phyloP scores from a whole-genome alignment of 768 basidiomycete genomes.

The Phylloporus arenicola region DNA sequence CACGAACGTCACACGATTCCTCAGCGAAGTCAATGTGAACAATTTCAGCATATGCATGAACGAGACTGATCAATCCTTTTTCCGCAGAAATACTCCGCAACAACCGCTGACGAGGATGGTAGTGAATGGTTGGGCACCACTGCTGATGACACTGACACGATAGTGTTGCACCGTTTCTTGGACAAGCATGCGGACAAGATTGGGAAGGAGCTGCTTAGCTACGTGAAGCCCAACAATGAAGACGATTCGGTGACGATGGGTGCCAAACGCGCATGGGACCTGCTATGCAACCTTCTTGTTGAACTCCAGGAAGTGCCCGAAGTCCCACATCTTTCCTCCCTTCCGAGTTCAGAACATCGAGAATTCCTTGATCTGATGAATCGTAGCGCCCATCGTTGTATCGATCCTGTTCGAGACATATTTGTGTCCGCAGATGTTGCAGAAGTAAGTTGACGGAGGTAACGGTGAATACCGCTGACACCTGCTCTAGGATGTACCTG shows the following conservation, averaged over 20 bases:
- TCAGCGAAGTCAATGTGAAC: constrained; percentile 69
- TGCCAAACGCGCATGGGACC: constrained; percentile 83
- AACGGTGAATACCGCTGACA: not conserved
- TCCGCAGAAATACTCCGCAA: constrained; percentile 39
- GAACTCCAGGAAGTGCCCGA: constrained; percentile 70
- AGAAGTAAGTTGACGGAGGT: constrained; percentile 32
- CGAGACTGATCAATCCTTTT: not conserved
- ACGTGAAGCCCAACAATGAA: constrained; percentile 54
- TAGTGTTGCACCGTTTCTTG: constrained; percentile 80
- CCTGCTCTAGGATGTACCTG: constrained; percentile 32
- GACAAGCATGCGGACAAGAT: constrained; percentile 83
- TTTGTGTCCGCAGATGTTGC: constrained; percentile 54
- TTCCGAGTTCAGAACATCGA: constrained; percentile 46
- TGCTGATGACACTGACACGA: constrained; percentile 77
- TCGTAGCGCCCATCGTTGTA: constrained; percentile 55
- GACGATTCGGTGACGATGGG: constrained; percentile 49
- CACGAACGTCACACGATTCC: constrained; percentile 65
- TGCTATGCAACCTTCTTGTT: constrained; percentile 70
- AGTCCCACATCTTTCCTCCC: constrained; percentile 53
- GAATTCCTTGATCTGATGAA: constrained; percentile 66
- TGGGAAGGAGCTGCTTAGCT: constrained; percentile 78
- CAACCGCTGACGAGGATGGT: constrained; percentile 50
- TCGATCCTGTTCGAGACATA: constrained; percentile 57
- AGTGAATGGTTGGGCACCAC: constrained; percentile 74
- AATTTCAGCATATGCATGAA: not conserved